Conservation (phyloP, 2,329 filamentous ascomycete species). For the Aspergillus sergii region DNA sequence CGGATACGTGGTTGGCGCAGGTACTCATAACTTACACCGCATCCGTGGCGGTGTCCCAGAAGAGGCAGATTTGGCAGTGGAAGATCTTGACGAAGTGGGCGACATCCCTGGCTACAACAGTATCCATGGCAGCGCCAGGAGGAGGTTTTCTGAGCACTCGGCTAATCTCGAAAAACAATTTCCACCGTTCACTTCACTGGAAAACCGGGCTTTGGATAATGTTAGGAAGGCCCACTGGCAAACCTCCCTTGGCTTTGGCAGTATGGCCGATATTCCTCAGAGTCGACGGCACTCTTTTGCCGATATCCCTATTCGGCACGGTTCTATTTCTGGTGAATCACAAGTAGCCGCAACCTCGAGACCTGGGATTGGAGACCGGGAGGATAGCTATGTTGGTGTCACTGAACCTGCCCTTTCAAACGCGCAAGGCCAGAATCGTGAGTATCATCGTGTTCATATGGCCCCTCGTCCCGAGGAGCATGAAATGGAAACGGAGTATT, state of each 20-base stretch:
- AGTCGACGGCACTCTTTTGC: conserved; percentile 56
- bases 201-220: conserved; percentile 49
- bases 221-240: conserved; percentile 54
- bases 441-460: conserved; percentile 43
- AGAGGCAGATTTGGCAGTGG: conserved; percentile 46
- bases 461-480: conserved; percentile 33
- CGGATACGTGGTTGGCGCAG: conserved; percentile 34
- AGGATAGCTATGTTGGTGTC: conserved; percentile 41
- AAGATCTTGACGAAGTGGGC: conserved; percentile 49
- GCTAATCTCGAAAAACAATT: conserved; percentile 46
- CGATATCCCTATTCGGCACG: conserved; percentile 52
- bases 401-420: conserved; percentile 39
- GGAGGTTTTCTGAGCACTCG: conserved; percentile 50
- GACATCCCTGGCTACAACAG: conserved; percentile 43
- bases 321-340: conserved; percentile 43
- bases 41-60: conserved; percentile 47
- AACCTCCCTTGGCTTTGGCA: conserved; percentile 52
- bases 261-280: conserved; percentile 49
- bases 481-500: conserved; percentile 40
- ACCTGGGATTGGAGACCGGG: conserved; percentile 34
- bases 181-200: conserved; percentile 38
- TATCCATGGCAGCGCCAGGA: conserved; percentile 38
- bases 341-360: conserved; percentile 25
- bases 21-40: conserved; percentile 39
- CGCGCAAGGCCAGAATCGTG: conserved; percentile 45